A percentile compares a stretch with the other conserved stretches of the same genome.
Evolutionary conservation across 2,329 filamentous ascomycete genomes (phyloP).

Genomic region (Fusarium oligoseptatum): DNA sequence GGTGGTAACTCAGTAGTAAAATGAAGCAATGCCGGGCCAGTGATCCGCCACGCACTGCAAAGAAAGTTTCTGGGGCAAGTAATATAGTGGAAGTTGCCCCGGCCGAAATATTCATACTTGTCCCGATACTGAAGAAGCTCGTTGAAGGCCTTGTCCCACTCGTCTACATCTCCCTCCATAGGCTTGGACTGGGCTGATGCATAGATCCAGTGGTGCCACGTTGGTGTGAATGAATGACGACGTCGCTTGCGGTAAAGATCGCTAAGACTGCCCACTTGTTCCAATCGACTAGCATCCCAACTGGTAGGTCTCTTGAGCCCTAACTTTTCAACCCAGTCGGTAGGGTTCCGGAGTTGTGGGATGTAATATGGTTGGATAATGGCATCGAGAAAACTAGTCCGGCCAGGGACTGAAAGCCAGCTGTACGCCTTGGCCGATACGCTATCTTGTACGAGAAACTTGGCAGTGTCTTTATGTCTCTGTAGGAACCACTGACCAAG

Average conservation of each 20-base stretch:
- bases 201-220: conserved; percentile 10
- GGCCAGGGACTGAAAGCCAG: neutral
- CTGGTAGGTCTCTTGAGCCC: neutral
- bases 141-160: conserved; percentile 3
- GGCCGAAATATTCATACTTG: neutral
- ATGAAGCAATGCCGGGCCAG: neutral
- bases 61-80: neutral
- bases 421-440: neutral
- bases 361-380: neutral
- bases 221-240: neutral
- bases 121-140: conserved; percentile 4
- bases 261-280: neutral
- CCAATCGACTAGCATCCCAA: neutral
- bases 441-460: neutral
- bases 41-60: neutral
- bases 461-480: neutral
- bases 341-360: neutral
- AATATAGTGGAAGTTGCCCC: conserved; percentile 3
- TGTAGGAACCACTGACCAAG: neutral
- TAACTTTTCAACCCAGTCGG: neutral
- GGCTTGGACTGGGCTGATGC: neutral
- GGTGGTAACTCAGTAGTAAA: neutral
- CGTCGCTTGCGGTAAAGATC: neutral
- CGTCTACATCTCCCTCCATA: neutral
- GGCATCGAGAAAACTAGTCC: neutral